Base-by-base conservation (phyloP, 2,329 filamentous ascomycete species). In the Epichloe hybrida region DNA sequence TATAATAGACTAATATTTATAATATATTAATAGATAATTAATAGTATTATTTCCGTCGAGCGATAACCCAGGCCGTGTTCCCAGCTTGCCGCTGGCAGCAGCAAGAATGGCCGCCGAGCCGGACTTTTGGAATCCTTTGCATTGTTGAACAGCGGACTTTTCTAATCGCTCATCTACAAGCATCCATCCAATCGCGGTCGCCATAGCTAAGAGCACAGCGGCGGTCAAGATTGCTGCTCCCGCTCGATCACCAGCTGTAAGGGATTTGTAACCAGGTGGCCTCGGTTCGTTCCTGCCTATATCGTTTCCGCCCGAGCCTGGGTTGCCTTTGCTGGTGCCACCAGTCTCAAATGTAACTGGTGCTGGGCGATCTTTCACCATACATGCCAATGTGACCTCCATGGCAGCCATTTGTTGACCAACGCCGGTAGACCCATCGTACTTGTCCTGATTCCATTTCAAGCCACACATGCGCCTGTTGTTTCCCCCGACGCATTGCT, bases 371-470 rank as follows among this genome's bases (percentile, higher is more conserved):
- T 71, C 54, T 37, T 70, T 57, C 47, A 84, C 75, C 62, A 83
- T 70, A 57, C 79, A 81, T 38, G 75, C 74, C 44, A 86, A 72
- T 6, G 84, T 74, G 9, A 84, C 72, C 59, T 85, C 80, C 62
- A 86, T 68, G 2, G 78, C 81, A 1, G 78, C 74, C 83, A 87
- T 86, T 64, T 86, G 81, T 62, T 86, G 81, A 5, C 83, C 83
- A 2, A 86, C 75, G 6, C 82, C 83, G 6, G 71, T 74, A 2
- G 70, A 71, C 23, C 78, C 77, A 61, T 85, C 80, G 64, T 75
- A 84, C 8, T 64, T 63, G 51, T 72, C 67, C 49, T 73, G 70
- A 44, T 72, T 74, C 80, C 81, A 84, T 53, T 74, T 74, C 49
- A 80, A 64, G 8, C 80, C 78, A 57, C 80, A 84, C 70, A 80